Base-by-base conservation (phyloP, 352 stramenopile genomes). In the Globisporangium megalacanthum region DNA sequence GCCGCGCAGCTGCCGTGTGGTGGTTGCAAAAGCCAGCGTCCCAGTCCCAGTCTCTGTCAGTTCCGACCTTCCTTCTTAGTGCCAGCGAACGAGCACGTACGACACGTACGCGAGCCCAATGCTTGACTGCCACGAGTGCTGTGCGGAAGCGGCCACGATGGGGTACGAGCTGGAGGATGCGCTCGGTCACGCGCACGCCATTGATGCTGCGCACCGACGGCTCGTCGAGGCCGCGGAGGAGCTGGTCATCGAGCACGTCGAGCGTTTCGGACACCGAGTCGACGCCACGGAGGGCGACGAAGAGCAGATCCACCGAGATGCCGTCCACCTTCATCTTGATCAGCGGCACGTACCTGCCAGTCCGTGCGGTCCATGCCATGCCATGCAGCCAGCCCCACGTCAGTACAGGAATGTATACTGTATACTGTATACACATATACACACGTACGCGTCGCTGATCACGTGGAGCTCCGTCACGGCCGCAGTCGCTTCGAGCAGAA, bases 161-260 rank as follows among this genome's bases (percentile, higher is more conserved):
- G 1, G 89, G 85, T 41, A 99, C 88, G 4, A 97, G 75, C 52
- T 96, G 77, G 42, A 98, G 65, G 45, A 99, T 95, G 15, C 91
- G 88, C 64, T 99, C 94, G 0, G 93, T 97, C 10, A 98, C 95
- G n/a, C 95, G 82, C 20, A 94, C 92, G 25, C 96, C 96, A 63
- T 99, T 99, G 44, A 98, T 81, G 60, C 86, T 98, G 36, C 96
- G 75, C 5, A 98, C 81, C 11, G 83, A 89, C 41, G 84, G 66
- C 56, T 98, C 95, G 65, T 99, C 96, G 9, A 98, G 89, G 20
- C 97, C 78, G 4, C 65, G 60, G 17, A 98, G 65, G 50, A 88
- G 72, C 19, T 70, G 67, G 46, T 94, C 74, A 57, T 97, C 86
- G 29, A 97, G 63, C 0, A 97, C 69, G 42, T 97, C 73, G 33